Evolutionary conservation across 208 protist genomes (phyloP).

Genomic region (Naegleria fowleri): DNA sequence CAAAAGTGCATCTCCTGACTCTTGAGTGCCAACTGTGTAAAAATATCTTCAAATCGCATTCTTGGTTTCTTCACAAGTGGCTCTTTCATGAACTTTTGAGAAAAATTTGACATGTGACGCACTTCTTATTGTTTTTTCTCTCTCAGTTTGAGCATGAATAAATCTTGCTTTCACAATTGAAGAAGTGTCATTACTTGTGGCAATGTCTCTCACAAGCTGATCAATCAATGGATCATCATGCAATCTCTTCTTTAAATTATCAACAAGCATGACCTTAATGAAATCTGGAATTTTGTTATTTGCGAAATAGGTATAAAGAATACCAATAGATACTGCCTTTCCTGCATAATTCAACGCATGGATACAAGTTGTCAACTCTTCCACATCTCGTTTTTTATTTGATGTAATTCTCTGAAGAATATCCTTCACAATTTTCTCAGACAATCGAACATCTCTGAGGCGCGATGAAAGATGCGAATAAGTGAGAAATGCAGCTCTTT

Average conservation of each 20-base stretch:
- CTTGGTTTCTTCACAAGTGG: not conserved
- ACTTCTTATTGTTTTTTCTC: not conserved
- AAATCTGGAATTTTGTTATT: not conserved
- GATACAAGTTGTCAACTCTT: not conserved
- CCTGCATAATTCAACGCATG: not conserved
- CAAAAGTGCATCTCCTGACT: not conserved
- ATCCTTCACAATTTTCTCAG: not conserved
- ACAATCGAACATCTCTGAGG: not conserved
- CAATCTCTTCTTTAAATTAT: not conserved
- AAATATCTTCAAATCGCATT: not conserved
- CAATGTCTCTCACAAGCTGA: not conserved
- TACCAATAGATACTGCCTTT: not conserved
- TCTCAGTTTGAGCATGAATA: not conserved
- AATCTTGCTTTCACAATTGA: not conserved
- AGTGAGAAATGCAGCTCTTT: not conserved
- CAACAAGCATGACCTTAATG: not conserved
- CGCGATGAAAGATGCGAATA: not conserved
- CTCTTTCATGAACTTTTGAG: not conserved
- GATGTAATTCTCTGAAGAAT: not conserved
- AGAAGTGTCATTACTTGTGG: not conserved
- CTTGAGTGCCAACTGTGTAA: not conserved
- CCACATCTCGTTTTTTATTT: not conserved
- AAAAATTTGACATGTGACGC: not conserved
- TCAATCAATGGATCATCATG: not conserved
- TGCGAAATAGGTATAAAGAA: not conserved